phyloP scores from a whole-genome alignment of 192 early-diverging fungal genomes.

The Linderina pennispora region DNA sequence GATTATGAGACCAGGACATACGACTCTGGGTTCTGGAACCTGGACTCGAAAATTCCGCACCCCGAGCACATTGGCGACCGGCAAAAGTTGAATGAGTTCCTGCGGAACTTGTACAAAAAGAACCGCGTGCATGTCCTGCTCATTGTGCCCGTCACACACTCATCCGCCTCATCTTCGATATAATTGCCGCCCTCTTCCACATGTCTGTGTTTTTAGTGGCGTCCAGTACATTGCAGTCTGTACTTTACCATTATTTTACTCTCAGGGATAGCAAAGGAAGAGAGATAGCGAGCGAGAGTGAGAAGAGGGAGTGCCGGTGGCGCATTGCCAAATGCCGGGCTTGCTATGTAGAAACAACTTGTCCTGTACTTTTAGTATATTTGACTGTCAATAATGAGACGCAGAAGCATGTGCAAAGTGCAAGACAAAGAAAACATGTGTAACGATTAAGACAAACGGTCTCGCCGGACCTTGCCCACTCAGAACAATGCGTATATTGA shows the following conservation, averaged over 20 bases:
- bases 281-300: no score
- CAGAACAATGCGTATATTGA: no score
- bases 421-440: no score
- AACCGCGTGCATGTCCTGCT: conserved; percentile 37
- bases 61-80: conserved; percentile 34
- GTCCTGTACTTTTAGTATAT: no score
- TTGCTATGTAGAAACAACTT: background rate
- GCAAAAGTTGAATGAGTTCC: conserved; percentile 16
- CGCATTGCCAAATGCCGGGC: no score
- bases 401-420: no score
- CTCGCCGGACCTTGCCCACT: no score
- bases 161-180: conserved; percentile 7
- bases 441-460: no score
- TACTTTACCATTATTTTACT: background rate
- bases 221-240: background rate
- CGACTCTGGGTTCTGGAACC: conserved; percentile 42
- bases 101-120: conserved; percentile 19
- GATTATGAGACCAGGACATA: conserved; percentile 20
- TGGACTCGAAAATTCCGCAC: conserved; percentile 31
- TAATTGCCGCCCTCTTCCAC: background rate
- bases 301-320: no score
- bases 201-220: background rate
- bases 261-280: no score
- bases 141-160: conserved; percentile 17
- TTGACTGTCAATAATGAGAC: no score